These are phyloP conservation scores for Ustilago sp. DNA, from an alignment of 1,284 basidiomycete species.

Conservation along the genomic window DNA sequence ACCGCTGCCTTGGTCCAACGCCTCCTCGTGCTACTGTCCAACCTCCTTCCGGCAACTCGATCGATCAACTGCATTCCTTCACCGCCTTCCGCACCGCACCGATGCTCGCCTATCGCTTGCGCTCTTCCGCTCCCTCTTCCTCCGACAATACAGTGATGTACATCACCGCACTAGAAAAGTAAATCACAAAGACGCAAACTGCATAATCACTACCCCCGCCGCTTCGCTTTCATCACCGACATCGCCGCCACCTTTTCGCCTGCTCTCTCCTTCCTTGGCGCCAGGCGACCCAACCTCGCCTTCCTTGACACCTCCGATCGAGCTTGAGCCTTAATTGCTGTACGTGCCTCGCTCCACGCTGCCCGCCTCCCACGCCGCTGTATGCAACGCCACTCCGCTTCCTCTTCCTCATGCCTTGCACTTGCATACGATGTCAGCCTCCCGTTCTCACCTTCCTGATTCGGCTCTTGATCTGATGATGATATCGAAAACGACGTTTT, in stretches of 20 bases:
- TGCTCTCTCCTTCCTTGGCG: background rate
- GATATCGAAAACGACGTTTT: background rate
- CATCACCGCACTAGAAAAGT: conserved; percentile 55
- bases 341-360: background rate
- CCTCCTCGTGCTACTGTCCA: conserved; percentile 3
- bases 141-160: conserved; percentile 40
- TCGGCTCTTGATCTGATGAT: background rate
- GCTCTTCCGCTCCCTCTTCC: background rate
- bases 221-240: background rate
- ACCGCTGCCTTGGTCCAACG: background rate
- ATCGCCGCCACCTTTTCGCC: background rate
- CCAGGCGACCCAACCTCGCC: background rate
- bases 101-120: background rate
- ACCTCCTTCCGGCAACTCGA: background rate
- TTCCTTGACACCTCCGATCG: background rate
- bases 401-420: background rate
- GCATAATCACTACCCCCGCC: background rate
- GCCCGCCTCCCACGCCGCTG: background rate
- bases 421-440: conserved; percentile 7
- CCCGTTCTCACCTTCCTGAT: background rate
- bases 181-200: conserved; percentile 6
- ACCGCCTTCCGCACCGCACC: background rate
- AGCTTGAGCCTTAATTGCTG: background rate
- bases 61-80: conserved; percentile 7
- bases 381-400: conserved; percentile 5